phyloP scores from a whole-genome alignment of 2,329 filamentous ascomycete species.

The Clonostachys byssicola region DNA sequence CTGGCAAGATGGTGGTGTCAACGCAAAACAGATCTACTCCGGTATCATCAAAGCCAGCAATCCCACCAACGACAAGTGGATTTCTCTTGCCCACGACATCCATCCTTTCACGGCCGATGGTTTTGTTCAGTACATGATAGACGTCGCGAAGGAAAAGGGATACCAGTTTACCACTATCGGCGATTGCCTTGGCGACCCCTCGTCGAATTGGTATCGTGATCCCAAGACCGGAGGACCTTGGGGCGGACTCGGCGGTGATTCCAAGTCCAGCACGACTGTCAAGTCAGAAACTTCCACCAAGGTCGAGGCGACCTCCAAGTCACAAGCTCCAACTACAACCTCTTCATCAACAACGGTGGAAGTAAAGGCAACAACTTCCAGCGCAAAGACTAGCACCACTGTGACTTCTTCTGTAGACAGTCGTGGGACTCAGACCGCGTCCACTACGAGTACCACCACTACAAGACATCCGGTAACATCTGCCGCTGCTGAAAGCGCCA shows the following conservation, averaged over 20 bases:
- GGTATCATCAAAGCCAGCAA: neutral
- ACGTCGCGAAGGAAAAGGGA: slow-evolving; percentile 30
- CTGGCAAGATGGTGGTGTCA: slow-evolving; percentile 45
- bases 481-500: too few relatives aligned
- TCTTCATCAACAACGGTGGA: too few relatives aligned
- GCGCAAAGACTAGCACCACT: too few relatives aligned
- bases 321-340: too few relatives aligned
- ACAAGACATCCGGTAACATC: too few relatives aligned
- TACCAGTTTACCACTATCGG: slow-evolving; percentile 48
- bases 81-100: slow-evolving; percentile 50
- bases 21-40: slow-evolving; percentile 28
- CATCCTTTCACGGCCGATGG: slow-evolving; percentile 39
- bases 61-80: slow-evolving; percentile 16
- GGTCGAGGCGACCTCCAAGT: too few relatives aligned
- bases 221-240: neutral
- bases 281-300: too few relatives aligned
- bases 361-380: too few relatives aligned
- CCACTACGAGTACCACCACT: too few relatives aligned
- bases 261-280: neutral
- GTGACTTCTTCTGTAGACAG: too few relatives aligned
- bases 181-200: slow-evolving; percentile 50
- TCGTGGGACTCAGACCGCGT: too few relatives aligned
- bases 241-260: neutral
- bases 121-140: slow-evolving; percentile 36
- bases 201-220: slow-evolving; percentile 42